Base-by-base conservation (phyloP, 345 rosid genomes). In the Pistacia atlantica region DNA sequence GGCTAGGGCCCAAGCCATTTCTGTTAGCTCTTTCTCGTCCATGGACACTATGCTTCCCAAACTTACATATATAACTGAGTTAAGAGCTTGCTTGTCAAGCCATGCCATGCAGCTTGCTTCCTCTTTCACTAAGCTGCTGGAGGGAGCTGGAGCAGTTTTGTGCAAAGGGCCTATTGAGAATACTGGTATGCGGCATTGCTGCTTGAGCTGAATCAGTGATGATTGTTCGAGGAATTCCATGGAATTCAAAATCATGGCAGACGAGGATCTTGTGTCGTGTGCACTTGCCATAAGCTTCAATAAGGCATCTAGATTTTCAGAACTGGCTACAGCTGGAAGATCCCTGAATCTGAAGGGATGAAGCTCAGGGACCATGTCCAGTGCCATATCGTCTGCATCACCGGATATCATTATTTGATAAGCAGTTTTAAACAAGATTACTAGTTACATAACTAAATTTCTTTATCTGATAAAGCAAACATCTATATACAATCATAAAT, bases 231-330 rank as follows among this genome's bases (percentile, higher is more conserved):
- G 65, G 37, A 48, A 80, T 1, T 56, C 48, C 10, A 72, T 77
- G 49, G 83, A 71, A 69, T 86, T 82, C 48, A 45, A 78, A 71
- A 84, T 80, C 12, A 86, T 65, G 5, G 80, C 83, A 22, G 61
- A 75, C 48, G 78, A 75, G 13, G 35, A 3, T 20, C 74, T 25
- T 25, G 25, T 25, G 25, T 25, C 25, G 25, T 1, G 71, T 42
- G 69, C 22, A 60, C 17, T 25, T 13, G 11, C 37, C 55, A 55
- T 33, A 8, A 75, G 75, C 52, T 58, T 7, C 71, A 74, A 58
- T 17, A 80, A 51, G 60, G 33, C 25, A 14, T 75, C 76, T 61
- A 59, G 13, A 33, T 65, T 71, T 35, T 66, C 77, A 28, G 59
- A 75, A n/a, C 55, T 75, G 42, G 65, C 49, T 10, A 5, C 46